Evolutionary conservation across 306 rosid genomes (phyloP), one percentile per base, ranked within the genome.

Genomic region (Pyrus betulifolia): DNA sequence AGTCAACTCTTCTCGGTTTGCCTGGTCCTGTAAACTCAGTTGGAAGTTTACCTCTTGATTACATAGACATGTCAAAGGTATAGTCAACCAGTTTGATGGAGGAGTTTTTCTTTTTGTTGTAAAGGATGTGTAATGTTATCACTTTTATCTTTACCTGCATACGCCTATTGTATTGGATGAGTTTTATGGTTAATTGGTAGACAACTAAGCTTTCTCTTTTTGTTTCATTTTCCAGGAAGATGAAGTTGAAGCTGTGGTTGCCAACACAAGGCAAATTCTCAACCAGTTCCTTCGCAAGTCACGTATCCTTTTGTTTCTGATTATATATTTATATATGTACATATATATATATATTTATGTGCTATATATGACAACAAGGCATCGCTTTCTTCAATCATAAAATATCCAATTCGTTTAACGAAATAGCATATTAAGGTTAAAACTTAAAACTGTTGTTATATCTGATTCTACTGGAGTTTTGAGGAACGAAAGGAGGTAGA

Each of bases 1-100:
- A 93, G 98, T 90, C 98, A 60, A 91, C 98, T 11, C 90, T 90
- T 81, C 87, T 93, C 18, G 98, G 98, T 63, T 83, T 85, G 78
- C 91, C 98, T 17, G 88, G 98, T 74, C 98, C 98, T 60, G 91
- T 87, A 58, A 93, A 93, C 70, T 93, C 98, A 25, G 96, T 93
- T 71, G 98, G 98, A 76, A 87, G 91, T 89, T 81, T 93, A 81
- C 98, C 96, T 35, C 84, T 84, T 62, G 90, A 93, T 71, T 93
- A 93, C 75, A 51, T 93, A 55, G 72, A 89, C 85, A 74, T 90
- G 88, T 79, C 67, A 76, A 77, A 93, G 98, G 98, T 93, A 85
- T 51, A 60, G 71, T 77, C 75, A 68, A 19, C n/a, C 58, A 35
- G 45, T 76, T 84, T 61, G 78, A 49, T 79, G 22, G 72, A 64